These are phyloP conservation scores for Cyclocybe cylindracea DNA, from an alignment of 768 basidiomycete species.

Conservation along the genomic window DNA sequence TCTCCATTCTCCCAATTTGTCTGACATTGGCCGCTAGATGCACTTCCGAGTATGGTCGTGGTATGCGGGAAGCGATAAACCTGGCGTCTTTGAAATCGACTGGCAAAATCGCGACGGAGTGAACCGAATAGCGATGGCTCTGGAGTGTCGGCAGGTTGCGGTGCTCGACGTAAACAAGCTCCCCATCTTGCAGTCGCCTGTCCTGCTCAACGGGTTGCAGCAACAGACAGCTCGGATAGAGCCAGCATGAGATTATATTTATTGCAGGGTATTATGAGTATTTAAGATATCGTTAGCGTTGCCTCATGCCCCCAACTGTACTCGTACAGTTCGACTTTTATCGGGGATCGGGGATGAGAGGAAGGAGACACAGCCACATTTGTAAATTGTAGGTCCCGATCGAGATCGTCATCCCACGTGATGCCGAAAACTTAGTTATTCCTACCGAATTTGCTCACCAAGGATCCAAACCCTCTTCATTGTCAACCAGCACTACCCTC, in stretches of 20 bases:
- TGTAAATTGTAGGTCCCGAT: neutral
- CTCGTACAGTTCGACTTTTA: constrained; percentile 1
- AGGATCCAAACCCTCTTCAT: too few relatives aligned
- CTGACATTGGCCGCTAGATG: constrained; percentile 23
- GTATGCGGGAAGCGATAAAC: constrained; percentile 57
- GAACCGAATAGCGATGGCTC: constrained; percentile 67
- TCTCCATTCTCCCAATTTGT: constrained; percentile 9
- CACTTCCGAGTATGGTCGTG: constrained; percentile 64
- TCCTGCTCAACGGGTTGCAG: constrained; percentile 4
- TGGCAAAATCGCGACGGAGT: constrained; percentile 59
- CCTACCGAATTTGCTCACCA: too few relatives aligned
- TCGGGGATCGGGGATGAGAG: constrained; percentile 1
- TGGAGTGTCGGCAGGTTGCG: constrained; percentile 69
- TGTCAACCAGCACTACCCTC: too few relatives aligned
- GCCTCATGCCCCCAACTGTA: neutral
- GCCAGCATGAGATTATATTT: constrained; percentile 1
- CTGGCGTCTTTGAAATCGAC: constrained; percentile 74
- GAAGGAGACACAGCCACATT: constrained; percentile 7
- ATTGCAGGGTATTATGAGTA: neutral
- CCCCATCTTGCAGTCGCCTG: constrained; percentile 10
- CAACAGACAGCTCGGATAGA: constrained; percentile 7
- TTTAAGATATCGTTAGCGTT: neutral
- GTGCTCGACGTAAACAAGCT: constrained; percentile 63
- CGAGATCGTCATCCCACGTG: constrained; percentile 11
- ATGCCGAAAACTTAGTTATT: constrained; percentile 4